Evolutionary conservation across 306 rosid species (phyloP).

Genomic region (Echinosophora koreensis): DNA sequence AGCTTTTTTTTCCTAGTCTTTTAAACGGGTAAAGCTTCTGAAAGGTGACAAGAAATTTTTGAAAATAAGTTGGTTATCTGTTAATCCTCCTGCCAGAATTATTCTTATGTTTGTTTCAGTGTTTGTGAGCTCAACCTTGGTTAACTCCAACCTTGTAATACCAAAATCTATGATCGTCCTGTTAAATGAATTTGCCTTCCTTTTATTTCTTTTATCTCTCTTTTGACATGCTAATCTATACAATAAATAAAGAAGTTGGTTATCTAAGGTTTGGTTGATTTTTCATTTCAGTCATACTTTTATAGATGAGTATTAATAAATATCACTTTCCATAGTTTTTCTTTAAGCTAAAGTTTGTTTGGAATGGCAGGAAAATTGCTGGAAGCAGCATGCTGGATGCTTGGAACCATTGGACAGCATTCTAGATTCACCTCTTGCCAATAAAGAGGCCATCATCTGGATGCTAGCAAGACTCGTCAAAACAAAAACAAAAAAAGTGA

Average conservation of each 20-base stretch:
- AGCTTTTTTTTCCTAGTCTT: no score
- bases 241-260: constrained; percentile 8
- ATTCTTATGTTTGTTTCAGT: neutral
- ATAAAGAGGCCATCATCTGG: constrained; percentile 51
- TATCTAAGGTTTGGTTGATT: neutral
- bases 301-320: neutral
- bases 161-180: neutral
- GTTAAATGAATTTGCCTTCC: neutral
- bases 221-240: constrained; percentile 20
- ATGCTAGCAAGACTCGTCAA: constrained; percentile 29
- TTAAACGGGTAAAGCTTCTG: no score
- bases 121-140: neutral
- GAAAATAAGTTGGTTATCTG: neutral
- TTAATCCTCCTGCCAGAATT: neutral
- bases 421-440: constrained; percentile 80
- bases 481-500: constrained; percentile 40
- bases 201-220: neutral
- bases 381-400: constrained; percentile 85
- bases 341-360: constrained; percentile 25
- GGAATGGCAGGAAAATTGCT: constrained; percentile 80
- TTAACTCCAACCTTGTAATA: constrained; percentile 3
- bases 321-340: neutral
- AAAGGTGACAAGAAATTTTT: no score
- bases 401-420: constrained; percentile 77
- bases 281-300: constrained; percentile 3